phyloP scores from a whole-genome alignment of 495 filamentous ascomycete species.

The Polyplosphaeria fusca region DNA sequence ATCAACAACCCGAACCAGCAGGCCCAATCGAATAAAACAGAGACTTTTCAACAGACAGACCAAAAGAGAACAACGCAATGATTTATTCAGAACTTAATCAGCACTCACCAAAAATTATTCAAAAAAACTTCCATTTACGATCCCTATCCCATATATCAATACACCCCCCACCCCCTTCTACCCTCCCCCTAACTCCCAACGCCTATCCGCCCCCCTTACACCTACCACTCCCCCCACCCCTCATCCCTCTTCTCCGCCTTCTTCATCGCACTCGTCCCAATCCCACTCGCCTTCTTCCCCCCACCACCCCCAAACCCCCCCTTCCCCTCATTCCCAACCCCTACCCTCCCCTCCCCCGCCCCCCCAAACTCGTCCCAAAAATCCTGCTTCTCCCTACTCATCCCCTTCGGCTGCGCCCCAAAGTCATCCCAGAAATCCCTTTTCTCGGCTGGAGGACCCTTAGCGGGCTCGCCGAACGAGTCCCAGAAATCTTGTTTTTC shows the following conservation, averaged over 20 bases:
- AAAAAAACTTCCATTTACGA: too few relatives aligned
- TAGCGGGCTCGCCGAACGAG: constrained; percentile 38
- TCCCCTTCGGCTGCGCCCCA: constrained; percentile 36
- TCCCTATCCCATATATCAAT: constrained; percentile 1
- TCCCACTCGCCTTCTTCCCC: constrained; percentile 54
- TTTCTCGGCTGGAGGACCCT: constrained; percentile 40
- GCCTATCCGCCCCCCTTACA: background rate
- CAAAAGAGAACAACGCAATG: too few relatives aligned
- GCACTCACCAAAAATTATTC: too few relatives aligned
- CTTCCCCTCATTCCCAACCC: constrained; percentile 30
- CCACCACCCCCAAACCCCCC: constrained; percentile 51
- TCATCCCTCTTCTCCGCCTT: constrained; percentile 38
- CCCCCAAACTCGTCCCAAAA: constrained; percentile 71
- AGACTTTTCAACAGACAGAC: too few relatives aligned
- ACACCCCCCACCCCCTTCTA: background rate
- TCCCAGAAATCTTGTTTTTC: constrained; percentile 74
- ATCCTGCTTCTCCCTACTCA: constrained; percentile 41
- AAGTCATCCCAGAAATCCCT: constrained; percentile 66
- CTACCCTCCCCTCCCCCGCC: constrained; percentile 26
- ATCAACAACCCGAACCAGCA: too few relatives aligned
- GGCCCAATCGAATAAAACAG: too few relatives aligned
- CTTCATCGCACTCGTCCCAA: constrained; percentile 34
- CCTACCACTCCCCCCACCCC: constrained; percentile 32
- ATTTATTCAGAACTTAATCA: too few relatives aligned
- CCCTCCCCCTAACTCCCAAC: background rate